Base-by-base conservation (phyloP, 164 flowering plant species). In the Vitis rupestris region DNA sequence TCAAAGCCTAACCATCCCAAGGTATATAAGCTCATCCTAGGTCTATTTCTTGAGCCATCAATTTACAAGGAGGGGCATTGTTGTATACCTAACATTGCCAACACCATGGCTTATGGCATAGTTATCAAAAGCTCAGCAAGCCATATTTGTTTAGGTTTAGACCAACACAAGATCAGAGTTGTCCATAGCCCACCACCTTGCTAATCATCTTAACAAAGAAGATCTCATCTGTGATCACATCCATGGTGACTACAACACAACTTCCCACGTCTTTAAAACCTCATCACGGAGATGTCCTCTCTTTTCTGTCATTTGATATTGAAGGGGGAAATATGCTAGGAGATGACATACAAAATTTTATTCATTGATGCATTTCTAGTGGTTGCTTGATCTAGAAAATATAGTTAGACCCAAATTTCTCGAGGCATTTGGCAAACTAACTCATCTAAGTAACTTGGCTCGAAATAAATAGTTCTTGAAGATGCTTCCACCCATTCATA, bases 361-460 rank as follows among this genome's bases (percentile, higher is more conserved):
- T 6, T 9, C 27, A 4, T n/a, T 50, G 8, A 9, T 1, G 2
- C 9, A 27, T 11, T 27, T 55, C 49, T 10, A 23, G 52, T 3
- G 30, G 17, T 4, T 56, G 73, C 76, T 82, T 59, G 82, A 79
- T 64, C 69, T 82, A 0, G 79, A 77, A 27, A 69, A 76, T 0
- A 79, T 76, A 1, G 71, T 68, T 50, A 70, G 65, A 17, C 81
- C 81, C 8, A 17, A 19, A 2, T 47, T 82, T 9, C 81, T 82
- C 8, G 59, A 79, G 3, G 30, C 69, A 48, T 37, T 82, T 0
- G 79, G 77, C 1, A 52, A 73, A 2, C 60, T 82, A 9, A 48
- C 58, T 37, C 69, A 57, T 9, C 59, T 82, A 17, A 82, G 66
- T 79, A 77, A 50, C 47, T 82, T 9, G 81, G 81, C 7, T 69